Conservation (phyloP, 2,329 filamentous ascomycete genomes). For the Colletotrichum limetticola region DNA sequence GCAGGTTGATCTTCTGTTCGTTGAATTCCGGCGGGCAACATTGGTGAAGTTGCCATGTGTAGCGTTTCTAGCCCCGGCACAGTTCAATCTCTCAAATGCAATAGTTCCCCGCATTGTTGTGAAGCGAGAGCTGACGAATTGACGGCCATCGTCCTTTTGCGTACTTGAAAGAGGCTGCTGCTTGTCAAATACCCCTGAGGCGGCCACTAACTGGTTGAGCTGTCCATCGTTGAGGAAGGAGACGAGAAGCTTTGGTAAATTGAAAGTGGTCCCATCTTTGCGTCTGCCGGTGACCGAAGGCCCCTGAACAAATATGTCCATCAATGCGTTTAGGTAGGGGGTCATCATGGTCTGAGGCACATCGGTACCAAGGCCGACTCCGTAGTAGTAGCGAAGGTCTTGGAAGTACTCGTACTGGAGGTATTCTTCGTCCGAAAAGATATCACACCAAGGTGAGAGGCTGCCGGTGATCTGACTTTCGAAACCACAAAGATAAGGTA, state of each 20-base stretch:
- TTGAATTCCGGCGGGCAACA: background rate
- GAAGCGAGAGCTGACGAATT: conserved; percentile 66
- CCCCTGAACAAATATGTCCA: conserved; percentile 62
- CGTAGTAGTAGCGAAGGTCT: conserved; percentile 76
- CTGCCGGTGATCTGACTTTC: conserved; percentile 74
- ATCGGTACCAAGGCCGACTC: conserved; percentile 65
- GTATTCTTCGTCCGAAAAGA: conserved; percentile 72
- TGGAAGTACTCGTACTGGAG: conserved; percentile 74
- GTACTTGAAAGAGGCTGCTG: conserved; percentile 60
- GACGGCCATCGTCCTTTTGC: conserved; percentile 56
- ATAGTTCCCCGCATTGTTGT: conserved; percentile 74
- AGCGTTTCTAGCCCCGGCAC: conserved; percentile 42
- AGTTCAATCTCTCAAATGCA: conserved; percentile 71
- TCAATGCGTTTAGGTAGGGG: conserved; percentile 66
- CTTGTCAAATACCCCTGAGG: conserved; percentile 70
- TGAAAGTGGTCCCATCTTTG: conserved; percentile 57
- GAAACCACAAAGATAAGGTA: conserved; percentile 78
- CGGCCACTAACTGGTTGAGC: conserved; percentile 68
- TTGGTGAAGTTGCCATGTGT: conserved; percentile 17
- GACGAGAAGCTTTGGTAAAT: conserved; percentile 67
- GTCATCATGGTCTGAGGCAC: conserved; percentile 69
- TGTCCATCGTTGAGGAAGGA: conserved; percentile 75
- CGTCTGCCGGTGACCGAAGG: conserved; percentile 59
- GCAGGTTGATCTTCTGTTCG: background rate
- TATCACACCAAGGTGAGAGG: conserved; percentile 70